phyloP scores from a whole-genome alignment of 129 eudicot species.

The carrot (Daucus carota) region DNA sequence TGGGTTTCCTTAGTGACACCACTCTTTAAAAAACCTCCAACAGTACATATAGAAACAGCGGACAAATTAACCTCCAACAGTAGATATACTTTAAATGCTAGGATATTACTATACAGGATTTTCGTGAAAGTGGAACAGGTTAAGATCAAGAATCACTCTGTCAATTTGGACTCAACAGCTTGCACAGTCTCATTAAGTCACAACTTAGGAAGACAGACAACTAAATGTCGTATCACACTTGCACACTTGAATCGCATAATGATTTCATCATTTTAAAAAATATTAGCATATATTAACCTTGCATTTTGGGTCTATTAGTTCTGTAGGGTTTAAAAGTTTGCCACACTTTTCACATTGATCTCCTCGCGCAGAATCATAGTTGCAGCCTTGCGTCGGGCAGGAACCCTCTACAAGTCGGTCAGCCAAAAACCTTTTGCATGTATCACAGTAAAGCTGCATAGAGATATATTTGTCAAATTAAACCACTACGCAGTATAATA shows the following conservation, averaged over 20 bases:
- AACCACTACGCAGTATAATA: neutral
- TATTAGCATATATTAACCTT: slow-evolving; percentile 41
- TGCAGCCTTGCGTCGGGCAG: slow-evolving; percentile 87
- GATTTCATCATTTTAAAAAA: neutral
- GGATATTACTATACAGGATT: too few species aligned
- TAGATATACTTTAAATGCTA: neutral
- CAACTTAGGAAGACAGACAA: neutral
- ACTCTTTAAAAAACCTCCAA: neutral
- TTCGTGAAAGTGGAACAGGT: neutral
- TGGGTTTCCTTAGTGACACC: neutral
- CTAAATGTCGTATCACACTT: neutral
- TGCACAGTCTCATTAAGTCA: neutral
- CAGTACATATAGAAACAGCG: too few species aligned
- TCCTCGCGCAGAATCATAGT: slow-evolving; percentile 95
- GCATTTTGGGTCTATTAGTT: slow-evolving; percentile 77
- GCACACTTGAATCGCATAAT: neutral
- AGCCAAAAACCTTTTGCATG: slow-evolving; percentile 73
- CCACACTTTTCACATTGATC: slow-evolving; percentile 97
- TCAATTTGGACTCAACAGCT: neutral
- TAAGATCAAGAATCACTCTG: neutral
- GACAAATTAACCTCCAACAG: too few species aligned
- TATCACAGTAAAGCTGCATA: slow-evolving; percentile 91
- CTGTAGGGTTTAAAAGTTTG: slow-evolving; percentile 84
- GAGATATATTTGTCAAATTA: neutral
- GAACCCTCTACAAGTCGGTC: slow-evolving; percentile 87